Evolutionary conservation across 495 filamentous ascomycete species (phyloP).

Genomic region (Penicillium dipodomyicola): DNA sequence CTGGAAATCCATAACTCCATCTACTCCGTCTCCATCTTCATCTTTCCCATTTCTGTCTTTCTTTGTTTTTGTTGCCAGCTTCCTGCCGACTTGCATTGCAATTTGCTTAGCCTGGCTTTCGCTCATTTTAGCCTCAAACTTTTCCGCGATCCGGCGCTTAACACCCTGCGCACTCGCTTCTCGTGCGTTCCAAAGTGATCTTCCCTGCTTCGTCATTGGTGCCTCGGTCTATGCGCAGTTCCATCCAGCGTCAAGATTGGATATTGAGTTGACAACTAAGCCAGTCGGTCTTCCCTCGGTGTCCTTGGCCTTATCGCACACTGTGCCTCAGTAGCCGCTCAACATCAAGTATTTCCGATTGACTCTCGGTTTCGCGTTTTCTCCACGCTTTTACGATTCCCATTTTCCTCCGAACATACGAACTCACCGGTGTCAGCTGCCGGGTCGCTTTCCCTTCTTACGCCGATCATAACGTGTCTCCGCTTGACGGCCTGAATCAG

Average conservation of each 20-base stretch:
- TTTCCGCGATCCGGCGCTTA: conserved; percentile 11
- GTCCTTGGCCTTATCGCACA: conserved; percentile 1
- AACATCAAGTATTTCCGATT: conserved; percentile 3
- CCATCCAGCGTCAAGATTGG: background rate
- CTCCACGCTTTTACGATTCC: background rate
- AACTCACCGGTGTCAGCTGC: background rate
- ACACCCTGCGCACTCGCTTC: background rate
- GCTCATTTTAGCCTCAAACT: conserved; percentile 15
- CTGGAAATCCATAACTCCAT: conserved; percentile 23
- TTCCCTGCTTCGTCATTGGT: conserved; percentile 10
- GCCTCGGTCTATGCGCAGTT: conserved; percentile 11
- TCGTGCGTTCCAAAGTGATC: conserved; percentile 12
- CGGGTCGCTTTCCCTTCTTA: background rate
- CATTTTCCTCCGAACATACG: background rate
- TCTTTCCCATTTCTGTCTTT: conserved; percentile 16
- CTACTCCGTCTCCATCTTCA: conserved; percentile 10
- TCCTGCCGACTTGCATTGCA: conserved; percentile 6
- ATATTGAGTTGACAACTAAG: conserved; percentile 3
- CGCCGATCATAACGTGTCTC: background rate
- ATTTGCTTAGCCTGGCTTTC: conserved; percentile 9
- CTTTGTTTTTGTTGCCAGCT: conserved; percentile 10
- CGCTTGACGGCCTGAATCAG: conserved; percentile 6
- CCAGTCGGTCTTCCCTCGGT: conserved; percentile 9
- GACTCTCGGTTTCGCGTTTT: conserved; percentile 3
- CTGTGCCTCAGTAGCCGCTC: conserved; percentile 9